Conservation (phyloP, 2,329 filamentous ascomycete species). For the Hymenoscyphus fraxineus region DNA sequence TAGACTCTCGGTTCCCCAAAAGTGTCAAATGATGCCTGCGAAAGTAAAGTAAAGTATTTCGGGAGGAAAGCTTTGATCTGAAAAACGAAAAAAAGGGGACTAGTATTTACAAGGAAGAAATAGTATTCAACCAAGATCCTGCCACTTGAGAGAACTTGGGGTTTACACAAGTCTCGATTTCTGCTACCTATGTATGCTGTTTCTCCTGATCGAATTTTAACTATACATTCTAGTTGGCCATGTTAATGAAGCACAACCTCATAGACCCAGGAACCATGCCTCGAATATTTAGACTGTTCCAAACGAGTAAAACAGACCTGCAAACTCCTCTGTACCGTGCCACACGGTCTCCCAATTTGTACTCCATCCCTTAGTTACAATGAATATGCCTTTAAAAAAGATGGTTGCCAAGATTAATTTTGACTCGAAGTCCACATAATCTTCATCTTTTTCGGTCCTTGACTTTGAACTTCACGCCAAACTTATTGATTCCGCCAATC, state of each 20-base stretch:
- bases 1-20: no score
- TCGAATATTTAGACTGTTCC: background rate
- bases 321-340: background rate
- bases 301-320: background rate
- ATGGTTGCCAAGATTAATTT: background rate
- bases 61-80: no score
- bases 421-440: background rate
- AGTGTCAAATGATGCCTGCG: no score
- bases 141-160: no score
- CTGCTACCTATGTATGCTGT: no score
- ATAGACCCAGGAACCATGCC: background rate
- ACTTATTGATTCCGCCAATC: constrained; percentile 54
- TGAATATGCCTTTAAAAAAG: background rate
- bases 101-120: no score
- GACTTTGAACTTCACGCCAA: constrained; percentile 60
- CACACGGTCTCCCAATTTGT: background rate
- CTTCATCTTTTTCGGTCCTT: constrained; percentile 54
- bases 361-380: background rate
- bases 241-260: background rate
- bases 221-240: no score
- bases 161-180: no score
- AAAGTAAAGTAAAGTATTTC: no score
- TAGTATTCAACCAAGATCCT: no score
- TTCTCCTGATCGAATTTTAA: no score
- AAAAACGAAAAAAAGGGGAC: no score